phyloP scores from a whole-genome alignment of 352 stramenopile species.

The Globisporangium spiculum region DNA sequence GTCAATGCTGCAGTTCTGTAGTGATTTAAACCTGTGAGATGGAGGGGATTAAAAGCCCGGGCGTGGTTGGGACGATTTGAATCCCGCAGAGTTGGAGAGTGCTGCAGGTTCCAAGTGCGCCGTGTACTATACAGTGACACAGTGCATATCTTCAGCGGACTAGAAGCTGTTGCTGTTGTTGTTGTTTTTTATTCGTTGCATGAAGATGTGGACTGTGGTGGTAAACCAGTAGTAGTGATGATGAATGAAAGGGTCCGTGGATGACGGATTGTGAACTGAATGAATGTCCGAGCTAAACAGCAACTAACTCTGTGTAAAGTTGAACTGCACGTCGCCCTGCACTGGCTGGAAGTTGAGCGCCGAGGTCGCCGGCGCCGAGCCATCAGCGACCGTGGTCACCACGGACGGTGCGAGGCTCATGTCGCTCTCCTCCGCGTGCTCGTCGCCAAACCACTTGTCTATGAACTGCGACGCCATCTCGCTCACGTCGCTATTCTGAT shows the following conservation, averaged over 20 bases:
- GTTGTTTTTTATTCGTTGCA: neutral
- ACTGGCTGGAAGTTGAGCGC: constrained; percentile 72
- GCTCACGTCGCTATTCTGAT: constrained; percentile 80
- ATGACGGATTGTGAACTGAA: neutral
- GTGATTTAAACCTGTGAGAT: too few relatives aligned
- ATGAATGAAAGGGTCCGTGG: neutral
- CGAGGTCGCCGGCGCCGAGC: constrained; percentile 26
- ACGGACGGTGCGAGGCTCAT: constrained; percentile 45
- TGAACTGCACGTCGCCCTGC: constrained; percentile 63
- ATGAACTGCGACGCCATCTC: constrained; percentile 70
- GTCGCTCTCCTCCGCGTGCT: constrained; percentile 53
- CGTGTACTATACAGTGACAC: too few relatives aligned
- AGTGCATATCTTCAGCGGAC: too few relatives aligned
- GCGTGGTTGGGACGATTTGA: too few relatives aligned
- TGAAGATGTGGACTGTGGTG: neutral
- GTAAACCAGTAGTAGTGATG: neutral
- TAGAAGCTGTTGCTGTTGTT: neutral
- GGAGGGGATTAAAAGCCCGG: too few relatives aligned
- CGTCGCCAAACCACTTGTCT: constrained; percentile 72
- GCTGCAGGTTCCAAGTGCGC: too few relatives aligned
- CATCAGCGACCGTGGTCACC: constrained; percentile 19
- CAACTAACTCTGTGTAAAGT: constrained; percentile 44
- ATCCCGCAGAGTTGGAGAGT: too few relatives aligned
- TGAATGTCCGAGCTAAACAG: neutral
- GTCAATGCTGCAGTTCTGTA: too few relatives aligned